Conservation (phyloP, 225 moss, liverwort and hornwort genomes). For the Neckera pumila region DNA sequence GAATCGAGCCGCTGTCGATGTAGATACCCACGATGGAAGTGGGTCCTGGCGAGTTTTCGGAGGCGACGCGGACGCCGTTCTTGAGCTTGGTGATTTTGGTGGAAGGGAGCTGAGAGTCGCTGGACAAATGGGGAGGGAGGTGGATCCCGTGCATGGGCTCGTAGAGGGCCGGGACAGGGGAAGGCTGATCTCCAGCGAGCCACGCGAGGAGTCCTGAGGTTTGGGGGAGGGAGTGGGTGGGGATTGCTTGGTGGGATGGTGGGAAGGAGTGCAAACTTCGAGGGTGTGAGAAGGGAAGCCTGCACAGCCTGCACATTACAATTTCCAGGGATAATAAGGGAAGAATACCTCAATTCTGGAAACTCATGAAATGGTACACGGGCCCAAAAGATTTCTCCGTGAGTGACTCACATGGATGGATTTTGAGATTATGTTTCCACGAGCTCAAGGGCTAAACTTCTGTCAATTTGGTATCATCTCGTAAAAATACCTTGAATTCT, state of each 20-base stretch:
- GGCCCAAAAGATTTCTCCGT: not conserved
- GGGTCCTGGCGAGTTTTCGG: slow-evolving; percentile 19
- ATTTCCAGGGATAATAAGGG: not conserved
- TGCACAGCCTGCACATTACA: not conserved
- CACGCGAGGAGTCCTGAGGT: slow-evolving; percentile 11
- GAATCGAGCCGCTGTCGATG: slow-evolving; percentile 28
- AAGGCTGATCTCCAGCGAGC: slow-evolving; percentile 44
- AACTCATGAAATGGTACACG: not conserved
- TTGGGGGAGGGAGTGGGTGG: not conserved
- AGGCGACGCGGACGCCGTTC: slow-evolving; percentile 34
- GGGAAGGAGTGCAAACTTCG: not conserved
- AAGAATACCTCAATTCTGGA: too few species aligned
- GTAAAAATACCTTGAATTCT: not conserved
- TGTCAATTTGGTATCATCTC: not conserved
- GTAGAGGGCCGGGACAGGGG: not conserved
- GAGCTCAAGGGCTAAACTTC: not conserved
- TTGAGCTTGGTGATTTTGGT: slow-evolving; percentile 39
- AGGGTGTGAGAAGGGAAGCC: not conserved
- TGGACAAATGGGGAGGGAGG: slow-evolving; percentile 5
- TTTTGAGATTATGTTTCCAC: not conserved
- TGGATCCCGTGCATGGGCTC: slow-evolving; percentile 30
- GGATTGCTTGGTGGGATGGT: not conserved
- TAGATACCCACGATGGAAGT: slow-evolving; percentile 29
- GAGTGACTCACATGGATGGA: not conserved
- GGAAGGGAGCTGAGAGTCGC: not conserved